A percentile compares a stretch with the other conserved stretches of the same genome.
These are phyloP conservation scores for Rosa multiflora DNA, from an alignment of 306 rosid species.

Conservation along the genomic window DNA sequence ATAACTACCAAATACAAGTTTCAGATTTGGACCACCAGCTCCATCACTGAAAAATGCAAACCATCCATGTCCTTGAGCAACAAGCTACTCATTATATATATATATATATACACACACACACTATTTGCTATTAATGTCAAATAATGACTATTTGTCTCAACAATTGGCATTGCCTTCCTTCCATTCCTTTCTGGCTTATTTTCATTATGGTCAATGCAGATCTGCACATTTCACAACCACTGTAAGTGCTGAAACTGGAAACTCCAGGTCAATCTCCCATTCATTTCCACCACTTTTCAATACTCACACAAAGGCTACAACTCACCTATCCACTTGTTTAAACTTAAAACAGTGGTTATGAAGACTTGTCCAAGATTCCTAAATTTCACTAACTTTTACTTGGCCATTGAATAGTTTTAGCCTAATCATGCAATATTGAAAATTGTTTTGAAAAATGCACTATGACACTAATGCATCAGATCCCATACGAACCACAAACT, in stretches of 20 bases:
- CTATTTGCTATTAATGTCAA: constrained; percentile 2
- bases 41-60: constrained; percentile 21
- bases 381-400: not conserved
- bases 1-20: constrained; percentile 3
- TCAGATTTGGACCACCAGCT: constrained; percentile 14
- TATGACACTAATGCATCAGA: not conserved
- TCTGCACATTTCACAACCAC: constrained; percentile 22
- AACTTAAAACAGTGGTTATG: not conserved
- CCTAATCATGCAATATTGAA: not conserved
- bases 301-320: not conserved
- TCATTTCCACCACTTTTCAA: constrained; percentile 20
- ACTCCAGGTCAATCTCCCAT: constrained; percentile 8
- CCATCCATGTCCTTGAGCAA: constrained; percentile 14
- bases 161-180: not conserved
- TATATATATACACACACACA: too few relatives aligned
- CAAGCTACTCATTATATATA: not conserved
- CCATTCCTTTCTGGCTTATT: not conserved
- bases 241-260: constrained; percentile 17
- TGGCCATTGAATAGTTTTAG: not conserved
- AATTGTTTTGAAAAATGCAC: not conserved
- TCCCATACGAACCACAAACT: not conserved
- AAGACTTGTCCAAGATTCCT: not conserved
- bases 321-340: not conserved
- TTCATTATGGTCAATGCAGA: constrained; percentile 8
- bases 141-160: constrained; percentile 1